phyloP scores from a whole-genome alignment of 805 yeast species.

The Myxozyma nipponensis region DNA sequence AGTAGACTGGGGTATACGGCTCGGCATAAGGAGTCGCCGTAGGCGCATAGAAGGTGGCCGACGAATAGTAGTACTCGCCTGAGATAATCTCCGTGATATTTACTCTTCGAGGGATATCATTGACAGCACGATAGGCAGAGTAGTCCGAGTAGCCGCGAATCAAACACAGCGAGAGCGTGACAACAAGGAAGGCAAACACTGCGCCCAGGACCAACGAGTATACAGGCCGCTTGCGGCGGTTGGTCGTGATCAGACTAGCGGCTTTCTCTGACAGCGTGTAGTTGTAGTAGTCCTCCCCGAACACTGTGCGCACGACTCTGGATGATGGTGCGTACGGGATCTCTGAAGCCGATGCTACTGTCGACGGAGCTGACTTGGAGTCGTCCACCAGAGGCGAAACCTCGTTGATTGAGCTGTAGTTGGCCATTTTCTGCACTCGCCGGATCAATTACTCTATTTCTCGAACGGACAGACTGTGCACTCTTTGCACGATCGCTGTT shows the following conservation, averaged over 20 bases:
- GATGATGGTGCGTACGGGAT: conserved; percentile 13
- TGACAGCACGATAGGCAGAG: conserved; percentile 17
- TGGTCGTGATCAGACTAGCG: conserved; percentile 24
- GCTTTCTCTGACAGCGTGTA: conserved; percentile 25
- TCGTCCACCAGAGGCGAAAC: conserved; percentile 13
- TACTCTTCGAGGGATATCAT: conserved; percentile 27
- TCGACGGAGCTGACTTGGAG: not conserved
- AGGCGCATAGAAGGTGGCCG: conserved; percentile 3
- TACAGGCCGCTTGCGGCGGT: conserved; percentile 27
- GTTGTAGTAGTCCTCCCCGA: conserved; percentile 17
- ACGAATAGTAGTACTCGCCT: conserved; percentile 24
- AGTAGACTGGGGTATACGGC: not conserved
- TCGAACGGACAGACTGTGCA: no score
- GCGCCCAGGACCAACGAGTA: conserved; percentile 21
- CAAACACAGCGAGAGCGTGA: conserved; percentile 21
- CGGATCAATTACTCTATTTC: not conserved
- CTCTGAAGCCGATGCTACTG: conserved; percentile 7
- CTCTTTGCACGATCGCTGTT: no score
- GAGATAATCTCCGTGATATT: conserved; percentile 24
- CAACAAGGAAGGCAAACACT: conserved; percentile 18
- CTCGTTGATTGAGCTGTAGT: conserved; percentile 23
- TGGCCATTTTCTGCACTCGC: not conserved
- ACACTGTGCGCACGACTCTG: conserved; percentile 21
- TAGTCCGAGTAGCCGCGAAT: conserved; percentile 26
- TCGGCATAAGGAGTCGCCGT: conserved; percentile 1